Evolutionary conservation across 257 asterid species (phyloP).

Genomic region (Ilex aquifolium): DNA sequence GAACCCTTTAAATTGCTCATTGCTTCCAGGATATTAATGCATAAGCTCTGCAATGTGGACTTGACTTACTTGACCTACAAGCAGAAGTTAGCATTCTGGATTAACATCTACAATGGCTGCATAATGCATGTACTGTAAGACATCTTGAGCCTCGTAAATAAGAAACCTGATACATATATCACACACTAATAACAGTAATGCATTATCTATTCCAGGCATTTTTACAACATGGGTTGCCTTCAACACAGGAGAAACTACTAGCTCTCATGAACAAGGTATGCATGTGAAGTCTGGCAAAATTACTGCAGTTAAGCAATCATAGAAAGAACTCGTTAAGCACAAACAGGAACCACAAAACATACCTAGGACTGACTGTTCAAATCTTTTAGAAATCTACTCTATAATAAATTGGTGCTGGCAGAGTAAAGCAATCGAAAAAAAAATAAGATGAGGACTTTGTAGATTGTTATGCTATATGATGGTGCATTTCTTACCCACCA

Average conservation of each 20-base stretch:
- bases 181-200: constrained; percentile 1
- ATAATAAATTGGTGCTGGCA: not conserved
- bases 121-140: constrained; percentile 75
- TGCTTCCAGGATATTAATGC: constrained; percentile 58
- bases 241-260: constrained; percentile 60
- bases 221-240: constrained; percentile 75
- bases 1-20: too few relatives aligned
- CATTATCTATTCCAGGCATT: constrained; percentile 47
- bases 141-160: constrained; percentile 6
- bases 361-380: not conserved
- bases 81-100: constrained; percentile 96
- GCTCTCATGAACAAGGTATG: constrained; percentile 66
- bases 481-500: constrained; percentile 17
- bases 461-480: not conserved
- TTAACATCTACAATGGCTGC: constrained; percentile 74
- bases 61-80: constrained; percentile 62
- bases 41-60: constrained; percentile 57
- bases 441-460: not conserved
- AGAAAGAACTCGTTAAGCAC: not conserved
- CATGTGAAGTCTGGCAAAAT: not conserved
- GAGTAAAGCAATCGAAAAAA: not conserved
- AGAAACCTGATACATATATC: not conserved
- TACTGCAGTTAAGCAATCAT: not conserved
- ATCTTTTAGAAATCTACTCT: not conserved
- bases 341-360: not conserved